Evolutionary conservation across 179 eudicot species (phyloP).

Genomic region (Silene noctiflora): DNA sequence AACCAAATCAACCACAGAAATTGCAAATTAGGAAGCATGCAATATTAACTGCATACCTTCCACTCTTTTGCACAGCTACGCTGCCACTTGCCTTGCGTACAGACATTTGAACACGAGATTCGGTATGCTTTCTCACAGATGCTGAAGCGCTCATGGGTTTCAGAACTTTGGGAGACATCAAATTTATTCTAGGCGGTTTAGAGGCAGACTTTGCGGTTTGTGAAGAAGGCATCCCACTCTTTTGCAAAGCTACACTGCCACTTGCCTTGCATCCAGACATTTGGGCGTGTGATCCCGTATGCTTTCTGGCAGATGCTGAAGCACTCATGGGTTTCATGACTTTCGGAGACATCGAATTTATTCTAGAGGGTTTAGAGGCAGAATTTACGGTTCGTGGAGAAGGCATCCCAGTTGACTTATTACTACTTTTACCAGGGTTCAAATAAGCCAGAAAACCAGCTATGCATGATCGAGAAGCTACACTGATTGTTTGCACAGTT

Average conservation of each 20-base stretch:
- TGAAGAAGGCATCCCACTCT: constrained; percentile 33
- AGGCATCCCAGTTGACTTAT: constrained; percentile 30
- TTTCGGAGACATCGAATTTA: constrained; percentile 37
- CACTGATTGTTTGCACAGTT: constrained; percentile 54
- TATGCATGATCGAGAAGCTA: constrained; percentile 69
- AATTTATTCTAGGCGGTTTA: constrained; percentile 19
- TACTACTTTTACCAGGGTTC: constrained; percentile 37
- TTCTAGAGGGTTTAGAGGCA: constrained; percentile 26
- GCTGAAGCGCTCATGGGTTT: constrained; percentile 38
- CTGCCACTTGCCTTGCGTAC: constrained; percentile 28
- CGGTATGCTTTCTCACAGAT: constrained; percentile 40
- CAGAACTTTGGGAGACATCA: constrained; percentile 41
- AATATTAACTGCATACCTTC: constrained; percentile 40
- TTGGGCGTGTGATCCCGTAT: constrained; percentile 25
- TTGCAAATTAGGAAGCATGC: not conserved
- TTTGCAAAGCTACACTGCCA: not conserved
- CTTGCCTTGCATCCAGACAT: constrained; percentile 31
- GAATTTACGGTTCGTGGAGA: constrained; percentile 42
- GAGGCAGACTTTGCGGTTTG: constrained; percentile 36
- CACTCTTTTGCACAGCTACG: constrained; percentile 26
- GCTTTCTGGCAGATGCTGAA: constrained; percentile 45
- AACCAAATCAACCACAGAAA: not conserved
- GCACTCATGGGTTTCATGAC: constrained; percentile 34
- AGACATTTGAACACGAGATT: constrained; percentile 27
- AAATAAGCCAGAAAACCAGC: constrained; percentile 40